Evolutionary conservation across 352 stramenopile species (phyloP).

Genomic region (Thraustochytrium sp.): DNA sequence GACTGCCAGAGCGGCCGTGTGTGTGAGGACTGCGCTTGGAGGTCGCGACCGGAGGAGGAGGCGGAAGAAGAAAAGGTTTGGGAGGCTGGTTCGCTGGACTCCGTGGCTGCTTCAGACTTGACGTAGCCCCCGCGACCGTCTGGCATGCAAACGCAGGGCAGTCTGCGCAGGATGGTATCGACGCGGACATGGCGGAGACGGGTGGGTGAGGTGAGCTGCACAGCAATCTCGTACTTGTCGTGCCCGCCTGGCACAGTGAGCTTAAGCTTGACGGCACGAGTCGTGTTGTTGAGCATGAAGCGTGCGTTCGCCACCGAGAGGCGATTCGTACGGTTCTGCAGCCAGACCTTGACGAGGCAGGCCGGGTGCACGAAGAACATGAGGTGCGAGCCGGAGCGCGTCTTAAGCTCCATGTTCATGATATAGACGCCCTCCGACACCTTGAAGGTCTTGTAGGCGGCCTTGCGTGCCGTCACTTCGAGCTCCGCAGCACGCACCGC

Average conservation of each 20-base stretch:
- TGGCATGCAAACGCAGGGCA: too few relatives aligned
- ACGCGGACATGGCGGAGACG: too few relatives aligned
- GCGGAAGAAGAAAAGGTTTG: too few relatives aligned
- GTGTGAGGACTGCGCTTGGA: too few relatives aligned
- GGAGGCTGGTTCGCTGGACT: too few relatives aligned
- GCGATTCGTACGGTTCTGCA: not conserved
- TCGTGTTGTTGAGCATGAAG: not conserved
- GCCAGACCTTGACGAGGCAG: slow-evolving; percentile 11
- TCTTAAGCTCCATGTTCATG: not conserved
- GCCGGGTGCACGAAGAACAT: not conserved
- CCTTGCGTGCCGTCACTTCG: not conserved
- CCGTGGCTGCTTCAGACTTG: too few relatives aligned
- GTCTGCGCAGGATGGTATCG: too few relatives aligned
- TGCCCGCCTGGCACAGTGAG: not conserved
- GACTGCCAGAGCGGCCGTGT: too few relatives aligned
- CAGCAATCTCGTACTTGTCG: not conserved
- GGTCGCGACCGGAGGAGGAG: too few relatives aligned
- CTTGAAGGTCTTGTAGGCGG: not conserved
- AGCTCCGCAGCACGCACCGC: not conserved
- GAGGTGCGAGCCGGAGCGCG: not conserved
- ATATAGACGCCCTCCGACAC: not conserved
- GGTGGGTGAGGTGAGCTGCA: not conserved
- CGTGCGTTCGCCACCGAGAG: not conserved
- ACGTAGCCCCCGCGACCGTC: too few relatives aligned
- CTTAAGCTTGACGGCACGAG: not conserved